These are phyloP conservation scores for Euclidium syriacum DNA, from an alignment of 345 rosid genomes.

Conservation along the genomic window DNA sequence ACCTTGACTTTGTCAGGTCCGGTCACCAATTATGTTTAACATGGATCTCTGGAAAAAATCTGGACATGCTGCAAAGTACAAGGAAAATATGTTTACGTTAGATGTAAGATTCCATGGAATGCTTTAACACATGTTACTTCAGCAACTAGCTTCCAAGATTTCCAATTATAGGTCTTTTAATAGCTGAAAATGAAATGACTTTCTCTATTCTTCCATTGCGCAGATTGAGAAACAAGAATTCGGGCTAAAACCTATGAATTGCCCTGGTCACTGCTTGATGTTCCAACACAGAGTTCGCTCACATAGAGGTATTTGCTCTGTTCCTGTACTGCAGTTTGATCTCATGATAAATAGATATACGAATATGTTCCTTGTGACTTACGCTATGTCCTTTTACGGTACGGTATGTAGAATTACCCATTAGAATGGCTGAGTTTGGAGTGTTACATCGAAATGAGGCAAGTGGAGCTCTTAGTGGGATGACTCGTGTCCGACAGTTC, in stretches of 20 bases:
- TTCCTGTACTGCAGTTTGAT: not conserved
- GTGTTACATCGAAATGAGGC: constrained; percentile 87
- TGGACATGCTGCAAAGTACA: constrained; percentile 88
- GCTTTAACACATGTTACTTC: not conserved
- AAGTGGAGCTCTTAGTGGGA: constrained; percentile 78
- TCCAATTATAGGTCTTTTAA: not conserved
- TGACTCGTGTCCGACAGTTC: constrained; percentile 78
- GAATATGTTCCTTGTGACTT: not conserved
- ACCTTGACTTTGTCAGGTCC: constrained; percentile 47
- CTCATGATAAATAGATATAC: not conserved
- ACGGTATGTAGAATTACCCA: constrained; percentile 58
- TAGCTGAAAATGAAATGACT: constrained; percentile 42
- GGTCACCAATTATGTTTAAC: constrained; percentile 72
- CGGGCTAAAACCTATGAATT: constrained; percentile 96
- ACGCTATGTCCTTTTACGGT: not conserved
- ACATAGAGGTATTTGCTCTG: constrained; percentile 43
- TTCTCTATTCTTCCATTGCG: constrained; percentile 80
- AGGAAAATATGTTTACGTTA: constrained; percentile 79
- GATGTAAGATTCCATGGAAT: constrained; percentile 75
- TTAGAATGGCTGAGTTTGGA: constrained; percentile 82
- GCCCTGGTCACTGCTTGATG: constrained; percentile 93
- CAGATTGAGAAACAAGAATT: constrained; percentile 96
- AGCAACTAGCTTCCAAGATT: constrained; percentile 47
- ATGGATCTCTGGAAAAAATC: constrained; percentile 91
- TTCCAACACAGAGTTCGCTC: constrained; percentile 73